These are phyloP conservation scores for Arthrobotrys musiformis DNA, from an alignment of 2,329 filamentous ascomycete species.

Conservation along the genomic window DNA sequence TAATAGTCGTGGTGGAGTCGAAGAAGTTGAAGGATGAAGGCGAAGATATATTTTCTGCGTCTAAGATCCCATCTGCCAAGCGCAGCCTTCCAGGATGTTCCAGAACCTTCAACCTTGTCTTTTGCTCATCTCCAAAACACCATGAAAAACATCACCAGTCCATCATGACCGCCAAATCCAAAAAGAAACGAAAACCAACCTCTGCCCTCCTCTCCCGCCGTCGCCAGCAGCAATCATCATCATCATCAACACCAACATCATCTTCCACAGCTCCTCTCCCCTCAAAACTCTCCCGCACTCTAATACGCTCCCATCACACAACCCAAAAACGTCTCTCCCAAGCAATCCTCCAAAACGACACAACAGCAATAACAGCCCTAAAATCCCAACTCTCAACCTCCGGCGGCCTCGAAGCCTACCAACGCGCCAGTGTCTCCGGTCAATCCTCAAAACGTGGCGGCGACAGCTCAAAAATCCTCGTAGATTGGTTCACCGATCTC, in stretches of 20 bases:
- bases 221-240: constrained; percentile 57
- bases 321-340: constrained; percentile 72
- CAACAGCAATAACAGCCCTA: constrained; percentile 65
- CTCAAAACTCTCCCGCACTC: constrained; percentile 71
- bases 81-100: constrained; percentile 30
- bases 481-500: constrained; percentile 70
- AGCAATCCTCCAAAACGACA: constrained; percentile 69
- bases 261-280: constrained; percentile 69
- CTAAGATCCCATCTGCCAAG: constrained; percentile 14
- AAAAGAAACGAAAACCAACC: constrained; percentile 48
- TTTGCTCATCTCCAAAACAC: constrained; percentile 18
- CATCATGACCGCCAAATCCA: constrained; percentile 55
- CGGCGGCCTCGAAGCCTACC: constrained; percentile 73
- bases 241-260: constrained; percentile 56
- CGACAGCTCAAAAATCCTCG: constrained; percentile 73
- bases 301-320: constrained; percentile 75
- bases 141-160: background rate
- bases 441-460: constrained; percentile 74
- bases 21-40: background rate
- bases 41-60: background rate
- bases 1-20: background rate
- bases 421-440: constrained; percentile 75
- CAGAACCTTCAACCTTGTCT: constrained; percentile 24
- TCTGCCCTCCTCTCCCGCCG: constrained; percentile 47
- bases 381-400: constrained; percentile 69